Evolutionary conservation across 768 basidiomycete genomes (phyloP).

Genomic region (Myochromella boudieri): DNA sequence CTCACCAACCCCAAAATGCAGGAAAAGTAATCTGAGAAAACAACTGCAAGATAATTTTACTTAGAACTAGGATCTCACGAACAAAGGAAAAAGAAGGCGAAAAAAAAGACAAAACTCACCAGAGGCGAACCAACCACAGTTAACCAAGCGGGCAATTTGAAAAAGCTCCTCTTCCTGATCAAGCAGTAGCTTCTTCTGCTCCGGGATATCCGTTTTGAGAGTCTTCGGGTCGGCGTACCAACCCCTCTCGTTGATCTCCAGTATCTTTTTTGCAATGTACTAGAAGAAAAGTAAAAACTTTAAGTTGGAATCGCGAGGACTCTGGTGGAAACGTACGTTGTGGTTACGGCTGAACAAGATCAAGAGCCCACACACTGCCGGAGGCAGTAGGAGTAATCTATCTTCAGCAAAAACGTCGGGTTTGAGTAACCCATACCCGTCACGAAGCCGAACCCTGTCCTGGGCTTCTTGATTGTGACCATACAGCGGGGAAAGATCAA

Average conservation of each 20-base stretch:
- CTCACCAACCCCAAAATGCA: slow-evolving; percentile 78
- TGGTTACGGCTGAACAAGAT: slow-evolving; percentile 92
- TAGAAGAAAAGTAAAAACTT: slow-evolving; percentile 27
- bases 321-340: slow-evolving; percentile 61
- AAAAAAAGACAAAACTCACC: slow-evolving; percentile 26
- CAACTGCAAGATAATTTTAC: slow-evolving; percentile 31
- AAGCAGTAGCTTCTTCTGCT: slow-evolving; percentile 32
- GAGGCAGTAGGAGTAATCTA: slow-evolving; percentile 75
- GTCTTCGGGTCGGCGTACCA: slow-evolving; percentile 56
- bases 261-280: slow-evolving; percentile 77
- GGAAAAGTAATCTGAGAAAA: slow-evolving; percentile 86
- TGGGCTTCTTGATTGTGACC: slow-evolving; percentile 67
- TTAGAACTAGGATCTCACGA: slow-evolving; percentile 8
- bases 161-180: slow-evolving; percentile 79
- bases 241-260: slow-evolving; percentile 80
- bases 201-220: slow-evolving; percentile 37
- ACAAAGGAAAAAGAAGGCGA: too few species aligned
- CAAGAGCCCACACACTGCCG: slow-evolving; percentile 69
- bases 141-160: slow-evolving; percentile 76
- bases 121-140: slow-evolving; percentile 77
- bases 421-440: slow-evolving; percentile 65
- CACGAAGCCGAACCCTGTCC: slow-evolving; percentile 51
- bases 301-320: too few species aligned
- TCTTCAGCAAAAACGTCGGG: slow-evolving; percentile 82
- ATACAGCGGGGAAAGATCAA: slow-evolving; percentile 83